Base-by-base conservation (phyloP, 805 yeast species). In the Saturnispora dispora region DNA sequence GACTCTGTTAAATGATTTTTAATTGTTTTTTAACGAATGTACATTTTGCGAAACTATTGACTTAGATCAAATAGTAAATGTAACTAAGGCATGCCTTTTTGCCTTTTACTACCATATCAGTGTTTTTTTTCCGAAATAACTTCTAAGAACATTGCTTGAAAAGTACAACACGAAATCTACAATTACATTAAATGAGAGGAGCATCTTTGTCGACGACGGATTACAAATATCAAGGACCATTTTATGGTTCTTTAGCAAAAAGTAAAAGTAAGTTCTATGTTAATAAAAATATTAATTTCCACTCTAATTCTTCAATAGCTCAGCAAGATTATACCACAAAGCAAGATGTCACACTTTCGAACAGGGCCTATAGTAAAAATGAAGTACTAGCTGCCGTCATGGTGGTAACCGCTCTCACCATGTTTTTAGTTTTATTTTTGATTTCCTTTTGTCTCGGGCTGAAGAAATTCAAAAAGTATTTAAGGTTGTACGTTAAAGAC, bases 1-100 rank as follows among this genome's bases (percentile, higher is more conserved):
- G 46, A 13, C 33, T 45, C 54, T 9, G n/a, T 37, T 35, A 25
- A 41, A 37, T 48, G 46, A 41, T 37, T 43, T 17, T n/a, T 47
- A 28, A 13, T 18, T 32, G 32, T 35, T 41, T 36, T 32, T 36
- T 23, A 25, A 35, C 7, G 28, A 37, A 37, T 37, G 41, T 37
- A 37, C 22, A 37, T 37, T 37, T 37, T 37, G 41, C 27, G 25
- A 18, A 37, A 18, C 15, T 5, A n/a, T 18, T 9, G 9, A 20
- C 6, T 6, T 37, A n/a, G 4, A 9, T 6, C 7, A 7, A 37
- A 37, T 2, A 10, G 33, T 17, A 37, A 37, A 18, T 37, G 41
- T 18, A 7, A 10, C 8, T 18, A 13, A 8, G 15, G 15, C 13
- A 18, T 37, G 41, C 41, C 41, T 9, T 37, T 18, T 37, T 37